A percentile compares a stretch with the other conserved stretches of the same genome.
Evolutionary conservation across 176 grass and related monocot species (phyloP).

Genomic region (Pontederia crassipes): DNA sequence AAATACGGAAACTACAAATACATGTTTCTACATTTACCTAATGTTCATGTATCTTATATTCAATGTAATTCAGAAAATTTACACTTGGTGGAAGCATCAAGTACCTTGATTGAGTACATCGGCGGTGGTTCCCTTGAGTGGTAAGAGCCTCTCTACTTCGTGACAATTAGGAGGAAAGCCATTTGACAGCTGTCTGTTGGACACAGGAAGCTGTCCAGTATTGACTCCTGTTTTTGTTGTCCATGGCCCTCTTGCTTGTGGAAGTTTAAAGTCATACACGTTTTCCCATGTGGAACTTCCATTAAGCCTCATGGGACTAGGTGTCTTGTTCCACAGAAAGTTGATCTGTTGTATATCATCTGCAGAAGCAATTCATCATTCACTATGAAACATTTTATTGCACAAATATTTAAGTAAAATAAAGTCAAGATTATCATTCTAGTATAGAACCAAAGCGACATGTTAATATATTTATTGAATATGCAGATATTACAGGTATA

Average conservation of each 20-base stretch:
- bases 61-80: neutral
- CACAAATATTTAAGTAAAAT: constrained; percentile 5
- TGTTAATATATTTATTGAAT: no score
- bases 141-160: constrained; percentile 23
- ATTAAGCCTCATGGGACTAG: constrained; percentile 44
- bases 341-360: constrained; percentile 58
- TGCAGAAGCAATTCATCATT: constrained; percentile 24
- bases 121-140: constrained; percentile 4
- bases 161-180: constrained; percentile 5
- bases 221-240: constrained; percentile 32
- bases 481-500: no score
- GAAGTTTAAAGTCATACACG: constrained; percentile 46
- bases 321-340: constrained; percentile 52
- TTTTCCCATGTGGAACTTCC: constrained; percentile 51
- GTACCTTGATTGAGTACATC: constrained; percentile 24
- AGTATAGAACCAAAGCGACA: neutral
- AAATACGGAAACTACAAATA: no score
- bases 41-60: no score
- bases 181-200: constrained; percentile 11
- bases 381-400: neutral
- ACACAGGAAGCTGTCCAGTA: constrained; percentile 31
- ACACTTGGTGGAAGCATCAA: neutral
- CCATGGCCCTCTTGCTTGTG: constrained; percentile 25
- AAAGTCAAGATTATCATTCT: neutral
- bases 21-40: no score